phyloP scores from a whole-genome alignment of 2,329 filamentous ascomycete species.

The Bretziella fagacearum region DNA sequence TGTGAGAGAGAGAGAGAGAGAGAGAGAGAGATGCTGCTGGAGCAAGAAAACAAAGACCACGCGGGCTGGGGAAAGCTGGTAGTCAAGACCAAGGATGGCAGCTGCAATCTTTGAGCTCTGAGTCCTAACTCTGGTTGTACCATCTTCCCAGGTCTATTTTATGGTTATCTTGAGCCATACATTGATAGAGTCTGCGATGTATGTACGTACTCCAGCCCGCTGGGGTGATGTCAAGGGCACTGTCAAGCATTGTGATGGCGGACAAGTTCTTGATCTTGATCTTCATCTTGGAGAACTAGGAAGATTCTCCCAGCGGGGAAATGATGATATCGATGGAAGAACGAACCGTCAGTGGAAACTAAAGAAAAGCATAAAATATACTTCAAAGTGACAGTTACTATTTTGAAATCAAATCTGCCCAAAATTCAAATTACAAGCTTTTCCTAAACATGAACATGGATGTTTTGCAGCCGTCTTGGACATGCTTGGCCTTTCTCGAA shows the following conservation, averaged over 20 bases:
- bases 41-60: conserved; percentile 30
- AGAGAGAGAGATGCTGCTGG: conserved; percentile 26
- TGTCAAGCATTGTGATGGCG: conserved; percentile 20
- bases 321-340: too few species aligned
- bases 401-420: too few species aligned
- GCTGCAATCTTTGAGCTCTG: conserved; percentile 30
- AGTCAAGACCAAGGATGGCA: conserved; percentile 24
- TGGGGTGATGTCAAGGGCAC: conserved; percentile 33
- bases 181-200: conserved; percentile 36
- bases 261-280: conserved; percentile 23
- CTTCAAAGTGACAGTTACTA: too few species aligned
- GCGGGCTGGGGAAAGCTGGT: conserved; percentile 37
- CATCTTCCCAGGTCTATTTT: conserved; percentile 29
- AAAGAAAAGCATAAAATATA: conserved; percentile 31
- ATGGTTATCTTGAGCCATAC: conserved; percentile 33
- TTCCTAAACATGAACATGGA: too few species aligned
- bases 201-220: conserved; percentile 35
- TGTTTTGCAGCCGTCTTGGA: too few species aligned
- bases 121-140: conserved; percentile 35
- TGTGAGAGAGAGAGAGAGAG: too few species aligned
- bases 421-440: too few species aligned
- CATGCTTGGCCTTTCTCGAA: too few species aligned
- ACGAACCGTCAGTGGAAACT: conserved; percentile 28
- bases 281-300: conserved; percentile 21
- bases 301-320: too few species aligned